Evolutionary conservation across 768 basidiomycete species (phyloP).

Genomic region (Hebeloma cylindrosporum): DNA sequence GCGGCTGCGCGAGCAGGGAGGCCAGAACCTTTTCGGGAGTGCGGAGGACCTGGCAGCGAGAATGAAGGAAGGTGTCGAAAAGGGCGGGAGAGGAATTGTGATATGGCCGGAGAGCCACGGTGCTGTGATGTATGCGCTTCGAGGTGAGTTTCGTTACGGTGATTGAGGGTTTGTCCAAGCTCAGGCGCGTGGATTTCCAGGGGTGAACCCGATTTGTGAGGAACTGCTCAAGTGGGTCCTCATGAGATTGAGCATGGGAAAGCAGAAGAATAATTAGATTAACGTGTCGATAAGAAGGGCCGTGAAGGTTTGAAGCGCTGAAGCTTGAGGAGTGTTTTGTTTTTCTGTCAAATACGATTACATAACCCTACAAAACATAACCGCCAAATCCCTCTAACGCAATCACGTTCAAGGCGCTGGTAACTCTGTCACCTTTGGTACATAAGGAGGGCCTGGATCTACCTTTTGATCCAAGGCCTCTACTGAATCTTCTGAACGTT

Average conservation of each 20-base stretch:
- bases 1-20: slow-evolving; percentile 25
- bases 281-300: no score
- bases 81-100: slow-evolving; percentile 27
- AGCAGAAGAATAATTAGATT: slow-evolving; percentile 26
- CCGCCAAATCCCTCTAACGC: no score
- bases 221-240: slow-evolving; percentile 22
- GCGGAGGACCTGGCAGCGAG: slow-evolving; percentile 22
- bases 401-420: no score
- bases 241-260: slow-evolving; percentile 20
- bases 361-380: no score
- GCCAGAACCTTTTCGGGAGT: slow-evolving; percentile 18
- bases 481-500: no score
- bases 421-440: no score
- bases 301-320: no score
- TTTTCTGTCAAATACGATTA: no score
- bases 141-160: slow-evolving; percentile 16
- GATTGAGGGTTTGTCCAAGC: neutral
- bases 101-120: slow-evolving; percentile 26
- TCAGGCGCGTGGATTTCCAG: slow-evolving; percentile 8
- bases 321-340: no score
- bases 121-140: slow-evolving; percentile 23
- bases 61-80: slow-evolving; percentile 28
- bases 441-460: no score
- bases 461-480: no score
- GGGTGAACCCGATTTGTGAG: slow-evolving; percentile 28